A percentile compares a stretch with the other conserved stretches of the same genome.
These are phyloP conservation scores for Mycena belliarum DNA, from an alignment of 768 basidiomycete genomes.

Conservation along the genomic window DNA sequence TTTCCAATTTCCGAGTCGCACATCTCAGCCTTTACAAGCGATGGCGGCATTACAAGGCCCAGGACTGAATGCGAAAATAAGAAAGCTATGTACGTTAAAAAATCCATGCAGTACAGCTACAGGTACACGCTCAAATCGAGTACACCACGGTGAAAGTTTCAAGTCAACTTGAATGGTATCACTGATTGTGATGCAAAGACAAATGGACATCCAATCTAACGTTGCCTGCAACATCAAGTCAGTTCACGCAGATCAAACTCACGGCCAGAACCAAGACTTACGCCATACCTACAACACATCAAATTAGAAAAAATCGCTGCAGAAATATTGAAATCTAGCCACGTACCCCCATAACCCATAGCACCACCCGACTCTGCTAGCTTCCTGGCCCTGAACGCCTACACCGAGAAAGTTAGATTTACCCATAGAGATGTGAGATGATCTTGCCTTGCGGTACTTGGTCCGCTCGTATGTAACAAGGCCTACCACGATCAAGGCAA, in stretches of 20 bases:
- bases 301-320: no score
- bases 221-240: slow-evolving; percentile 12
- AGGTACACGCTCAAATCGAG: slow-evolving; percentile 18
- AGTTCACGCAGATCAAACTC: not conserved
- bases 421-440: not conserved
- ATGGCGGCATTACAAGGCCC: no score
- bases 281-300: slow-evolving; percentile 41
- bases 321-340: no score
- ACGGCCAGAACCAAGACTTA: slow-evolving; percentile 31
- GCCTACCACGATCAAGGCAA: slow-evolving; percentile 78
- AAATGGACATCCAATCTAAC: slow-evolving; percentile 17
- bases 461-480: slow-evolving; percentile 87
- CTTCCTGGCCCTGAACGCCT: slow-evolving; percentile 77
- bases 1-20: no score
- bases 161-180: slow-evolving; percentile 22
- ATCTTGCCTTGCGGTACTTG: slow-evolving; percentile 77
- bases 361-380: slow-evolving; percentile 62
- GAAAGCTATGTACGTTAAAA: slow-evolving; percentile 18
- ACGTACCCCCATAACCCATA: slow-evolving; percentile 49
- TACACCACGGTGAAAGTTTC: slow-evolving; percentile 12
- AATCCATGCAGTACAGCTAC: slow-evolving; percentile 19
- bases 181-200: slow-evolving; percentile 12
- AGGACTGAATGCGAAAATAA: slow-evolving; percentile 8
- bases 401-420: slow-evolving; percentile 9
- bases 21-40: no score